phyloP scores from a whole-genome alignment of 2,329 filamentous ascomycete genomes.

The Tolypocladium tundrense region DNA sequence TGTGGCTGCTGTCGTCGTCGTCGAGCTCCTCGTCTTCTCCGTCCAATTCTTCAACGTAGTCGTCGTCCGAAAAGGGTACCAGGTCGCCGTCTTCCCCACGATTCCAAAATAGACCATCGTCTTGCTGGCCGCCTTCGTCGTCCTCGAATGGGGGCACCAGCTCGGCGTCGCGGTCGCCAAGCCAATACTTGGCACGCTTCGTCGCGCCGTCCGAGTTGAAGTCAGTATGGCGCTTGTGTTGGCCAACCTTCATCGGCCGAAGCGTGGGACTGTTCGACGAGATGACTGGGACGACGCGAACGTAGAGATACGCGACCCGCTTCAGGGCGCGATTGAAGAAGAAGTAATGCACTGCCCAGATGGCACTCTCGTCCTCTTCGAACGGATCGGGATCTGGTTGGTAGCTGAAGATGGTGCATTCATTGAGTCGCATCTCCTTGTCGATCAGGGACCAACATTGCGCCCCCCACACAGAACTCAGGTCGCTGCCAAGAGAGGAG shows the following conservation, averaged over 20 bases:
- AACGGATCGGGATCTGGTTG: constrained; percentile 84
- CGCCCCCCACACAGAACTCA: constrained; percentile 66
- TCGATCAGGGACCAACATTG: constrained; percentile 89
- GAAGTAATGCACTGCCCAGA: constrained; percentile 95
- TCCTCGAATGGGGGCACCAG: constrained; percentile 32
- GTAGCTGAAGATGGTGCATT: constrained; percentile 86
- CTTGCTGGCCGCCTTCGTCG: constrained; percentile 37
- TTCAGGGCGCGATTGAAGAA: constrained; percentile 93
- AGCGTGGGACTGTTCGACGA: constrained; percentile 49
- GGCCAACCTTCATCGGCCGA: constrained; percentile 20
- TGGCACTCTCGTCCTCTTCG: constrained; percentile 81
- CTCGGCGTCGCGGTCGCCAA: constrained; percentile 55
- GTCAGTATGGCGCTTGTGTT: constrained; percentile 14
- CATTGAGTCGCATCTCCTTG: constrained; percentile 84
- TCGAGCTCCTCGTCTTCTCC: constrained; percentile 25
- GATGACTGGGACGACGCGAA: constrained; percentile 76
- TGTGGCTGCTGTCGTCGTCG: constrained; percentile 33
- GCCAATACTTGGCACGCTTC: constrained; percentile 83
- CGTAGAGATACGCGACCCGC: constrained; percentile 86
- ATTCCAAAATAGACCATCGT: constrained; percentile 46
- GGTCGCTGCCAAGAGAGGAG: constrained; percentile 31
- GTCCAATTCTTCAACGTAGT: constrained; percentile 32
- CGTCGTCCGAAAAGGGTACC: constrained; percentile 41
- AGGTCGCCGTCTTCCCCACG: constrained; percentile 48
- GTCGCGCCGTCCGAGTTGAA: constrained; percentile 24